Evolutionary conservation across 1,284 basidiomycete species (phyloP).

Genomic region (Ceratobasidium sp.): DNA sequence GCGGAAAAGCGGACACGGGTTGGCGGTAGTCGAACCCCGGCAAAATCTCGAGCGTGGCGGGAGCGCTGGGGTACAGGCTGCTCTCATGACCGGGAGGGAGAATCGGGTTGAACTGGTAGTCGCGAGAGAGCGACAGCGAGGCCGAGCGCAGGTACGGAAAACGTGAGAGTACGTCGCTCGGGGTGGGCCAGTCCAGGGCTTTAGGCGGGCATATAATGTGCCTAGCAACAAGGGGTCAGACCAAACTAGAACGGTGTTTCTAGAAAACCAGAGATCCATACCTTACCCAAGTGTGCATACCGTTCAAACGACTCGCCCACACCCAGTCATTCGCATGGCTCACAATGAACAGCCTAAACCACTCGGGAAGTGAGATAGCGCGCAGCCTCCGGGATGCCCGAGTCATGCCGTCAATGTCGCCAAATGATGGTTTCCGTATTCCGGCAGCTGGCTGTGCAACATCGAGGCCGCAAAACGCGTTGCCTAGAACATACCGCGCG

Average conservation of each 20-base stretch:
- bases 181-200: slow-evolving; percentile 16
- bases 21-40: slow-evolving; percentile 22
- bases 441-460: neutral
- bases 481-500: slow-evolving; percentile 3
- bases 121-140: slow-evolving; percentile 8
- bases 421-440: slow-evolving; percentile 16
- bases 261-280: neutral
- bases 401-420: slow-evolving; percentile 24
- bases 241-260: slow-evolving; percentile 3
- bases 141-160: slow-evolving; percentile 32
- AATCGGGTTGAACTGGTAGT: slow-evolving; percentile 28
- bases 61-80: neutral
- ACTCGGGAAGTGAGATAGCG: slow-evolving; percentile 26
- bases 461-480: slow-evolving; percentile 5
- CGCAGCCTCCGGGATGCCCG: slow-evolving; percentile 40
- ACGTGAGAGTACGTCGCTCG: neutral
- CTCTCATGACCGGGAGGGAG: neutral
- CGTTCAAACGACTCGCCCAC: slow-evolving; percentile 25
- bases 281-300: slow-evolving; percentile 35
- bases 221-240: slow-evolving; percentile 14
- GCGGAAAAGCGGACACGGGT: slow-evolving; percentile 27
- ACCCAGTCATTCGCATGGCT: slow-evolving; percentile 25
- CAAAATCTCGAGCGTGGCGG: neutral
- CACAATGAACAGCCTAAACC: slow-evolving; percentile 37
- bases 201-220: slow-evolving; percentile 29